These are phyloP conservation scores for Phytopythium helicoides DNA, from an alignment of 352 stramenopile genomes.

Conservation along the genomic window DNA sequence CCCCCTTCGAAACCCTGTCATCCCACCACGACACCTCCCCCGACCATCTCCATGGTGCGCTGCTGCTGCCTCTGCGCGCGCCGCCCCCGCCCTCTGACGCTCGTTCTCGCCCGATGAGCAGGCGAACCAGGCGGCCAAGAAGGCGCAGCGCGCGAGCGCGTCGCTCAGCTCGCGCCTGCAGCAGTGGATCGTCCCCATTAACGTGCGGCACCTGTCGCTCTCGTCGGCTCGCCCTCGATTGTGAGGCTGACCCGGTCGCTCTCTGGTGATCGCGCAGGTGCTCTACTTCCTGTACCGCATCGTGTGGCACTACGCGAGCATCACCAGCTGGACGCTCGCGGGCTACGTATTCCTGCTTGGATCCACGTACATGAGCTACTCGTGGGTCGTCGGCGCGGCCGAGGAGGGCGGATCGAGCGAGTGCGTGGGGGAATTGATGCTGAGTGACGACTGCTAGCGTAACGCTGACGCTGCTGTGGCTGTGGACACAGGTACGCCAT, in stretches of 20 bases:
- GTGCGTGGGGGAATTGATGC: no score
- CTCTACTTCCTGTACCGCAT: conserved; percentile 78
- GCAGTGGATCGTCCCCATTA: conserved; percentile 79
- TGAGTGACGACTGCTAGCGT: not conserved
- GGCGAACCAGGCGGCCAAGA: conserved; percentile 87
- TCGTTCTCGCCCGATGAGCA: conserved; percentile 10
- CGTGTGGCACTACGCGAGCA: conserved; percentile 61
- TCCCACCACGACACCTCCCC: no score
- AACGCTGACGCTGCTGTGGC: not conserved
- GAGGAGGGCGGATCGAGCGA: conserved; percentile 80
- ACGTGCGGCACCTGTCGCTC: conserved; percentile 32
- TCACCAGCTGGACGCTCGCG: conserved; percentile 68
- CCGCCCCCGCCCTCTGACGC: not conserved
- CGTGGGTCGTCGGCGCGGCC: conserved; percentile 73
- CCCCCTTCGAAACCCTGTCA: no score
- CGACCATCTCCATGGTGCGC: no score
- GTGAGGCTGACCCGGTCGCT: no score
- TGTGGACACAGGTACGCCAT: conserved; percentile 56
- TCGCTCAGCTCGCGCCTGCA: conserved; percentile 72
- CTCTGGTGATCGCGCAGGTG: no score
- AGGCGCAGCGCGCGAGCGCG: conserved; percentile 64
- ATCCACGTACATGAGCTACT: conserved; percentile 78
- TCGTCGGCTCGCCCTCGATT: no score
- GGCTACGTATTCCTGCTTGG: conserved; percentile 65
- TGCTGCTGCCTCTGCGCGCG: not conserved